A percentile compares a stretch with the other conserved stretches of the same genome.
Evolutionary conservation across 2,329 filamentous ascomycete genomes (phyloP).

Genomic region (Tympanopsis confertula): DNA sequence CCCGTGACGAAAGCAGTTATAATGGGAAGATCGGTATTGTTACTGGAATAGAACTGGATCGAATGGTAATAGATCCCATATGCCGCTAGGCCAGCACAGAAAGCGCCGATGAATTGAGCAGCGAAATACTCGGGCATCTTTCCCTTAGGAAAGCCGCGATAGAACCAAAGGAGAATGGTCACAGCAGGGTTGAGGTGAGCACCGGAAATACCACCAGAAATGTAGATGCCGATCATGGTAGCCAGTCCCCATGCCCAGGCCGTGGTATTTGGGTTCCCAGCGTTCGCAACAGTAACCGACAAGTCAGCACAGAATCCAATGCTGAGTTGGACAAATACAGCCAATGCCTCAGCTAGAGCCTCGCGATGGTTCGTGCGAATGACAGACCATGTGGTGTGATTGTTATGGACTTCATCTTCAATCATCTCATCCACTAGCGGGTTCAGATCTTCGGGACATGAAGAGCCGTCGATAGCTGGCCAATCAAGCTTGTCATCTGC

Average conservation of each 20-base stretch:
- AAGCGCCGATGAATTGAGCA: constrained; percentile 38
- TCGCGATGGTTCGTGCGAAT: constrained; percentile 38
- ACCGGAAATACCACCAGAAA: constrained; percentile 32
- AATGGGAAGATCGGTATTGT: constrained; percentile 13
- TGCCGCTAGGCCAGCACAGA: constrained; percentile 33
- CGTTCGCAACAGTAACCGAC: constrained; percentile 22
- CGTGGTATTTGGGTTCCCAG: constrained; percentile 28
- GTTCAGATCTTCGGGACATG: constrained; percentile 27
- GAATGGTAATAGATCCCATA: constrained; percentile 27
- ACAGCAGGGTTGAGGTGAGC: constrained; percentile 31
- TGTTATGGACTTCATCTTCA: constrained; percentile 35
- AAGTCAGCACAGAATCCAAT: constrained; percentile 38
- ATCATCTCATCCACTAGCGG: constrained; percentile 25
- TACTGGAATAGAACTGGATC: constrained; percentile 11
- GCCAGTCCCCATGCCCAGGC: constrained; percentile 39
- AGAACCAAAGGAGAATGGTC: constrained; percentile 31
- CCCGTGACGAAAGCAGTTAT: constrained; percentile 29
- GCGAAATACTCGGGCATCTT: constrained; percentile 36
- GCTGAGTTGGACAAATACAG: constrained; percentile 20
- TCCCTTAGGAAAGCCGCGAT: constrained; percentile 36
- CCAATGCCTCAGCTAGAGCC: constrained; percentile 38
- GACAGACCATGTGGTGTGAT: constrained; percentile 31
- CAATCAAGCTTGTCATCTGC: not conserved
- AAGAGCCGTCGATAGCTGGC: constrained; percentile 13
- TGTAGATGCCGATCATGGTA: constrained; percentile 35